phyloP scores from a whole-genome alignment of 1,284 basidiomycete genomes.

The Ganoderma multipileum region DNA sequence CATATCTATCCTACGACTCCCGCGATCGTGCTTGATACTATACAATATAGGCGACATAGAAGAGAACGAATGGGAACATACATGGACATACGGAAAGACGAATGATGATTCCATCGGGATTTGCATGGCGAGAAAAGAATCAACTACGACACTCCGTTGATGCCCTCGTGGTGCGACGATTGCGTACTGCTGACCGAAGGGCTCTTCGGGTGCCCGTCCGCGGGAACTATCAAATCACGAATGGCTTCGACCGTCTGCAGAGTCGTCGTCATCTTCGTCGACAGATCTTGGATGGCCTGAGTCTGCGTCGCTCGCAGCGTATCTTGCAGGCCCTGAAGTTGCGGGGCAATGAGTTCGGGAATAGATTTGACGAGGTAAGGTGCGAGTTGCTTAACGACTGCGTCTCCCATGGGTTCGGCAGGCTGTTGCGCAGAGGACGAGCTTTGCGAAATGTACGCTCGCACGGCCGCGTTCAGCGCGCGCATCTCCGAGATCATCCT shows the following conservation, averaged over 20 bases:
- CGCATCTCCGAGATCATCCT: constrained; percentile 29
- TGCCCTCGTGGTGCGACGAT: not conserved
- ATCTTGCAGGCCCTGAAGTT: constrained; percentile 18
- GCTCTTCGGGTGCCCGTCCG: not conserved
- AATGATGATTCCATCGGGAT: not conserved
- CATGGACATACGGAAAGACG: not conserved
- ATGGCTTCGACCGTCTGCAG: constrained; percentile 20
- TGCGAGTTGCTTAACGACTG: constrained; percentile 18
- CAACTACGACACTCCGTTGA: not conserved
- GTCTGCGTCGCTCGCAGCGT: constrained; percentile 18
- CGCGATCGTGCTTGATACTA: not conserved
- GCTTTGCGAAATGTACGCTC: constrained; percentile 22
- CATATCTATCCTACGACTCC: not conserved
- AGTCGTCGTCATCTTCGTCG: constrained; percentile 22
- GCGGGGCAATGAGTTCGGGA: constrained; percentile 21
- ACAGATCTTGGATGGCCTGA: constrained; percentile 19
- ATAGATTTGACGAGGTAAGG: constrained; percentile 21
- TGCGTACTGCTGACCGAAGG: not conserved
- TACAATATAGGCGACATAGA: not conserved
- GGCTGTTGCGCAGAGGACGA: constrained; percentile 7
- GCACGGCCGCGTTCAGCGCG: constrained; percentile 29
- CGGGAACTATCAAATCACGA: constrained; percentile 14
- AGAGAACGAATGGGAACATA: not conserved
- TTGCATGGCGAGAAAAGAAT: not conserved
- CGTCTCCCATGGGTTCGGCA: constrained; percentile 14